Base-by-base conservation (phyloP, 495 filamentous ascomycete genomes). In the Venustampulla echinocandica region DNA sequence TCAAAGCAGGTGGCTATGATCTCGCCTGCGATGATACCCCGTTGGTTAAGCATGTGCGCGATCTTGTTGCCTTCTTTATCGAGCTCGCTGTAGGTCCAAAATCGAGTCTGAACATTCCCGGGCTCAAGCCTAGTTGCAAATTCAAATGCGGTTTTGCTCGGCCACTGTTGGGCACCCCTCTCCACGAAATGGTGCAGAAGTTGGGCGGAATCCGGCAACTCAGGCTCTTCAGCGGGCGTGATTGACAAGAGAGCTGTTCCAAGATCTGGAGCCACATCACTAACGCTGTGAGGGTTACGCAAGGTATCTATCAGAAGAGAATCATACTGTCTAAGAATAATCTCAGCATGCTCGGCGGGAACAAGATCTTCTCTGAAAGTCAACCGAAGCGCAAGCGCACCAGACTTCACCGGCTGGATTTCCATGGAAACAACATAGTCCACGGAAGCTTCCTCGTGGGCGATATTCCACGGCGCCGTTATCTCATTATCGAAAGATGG, bases 1-100 rank as follows among this genome's bases (percentile, higher is more conserved):
- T 88, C 77, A 54, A 94, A 90, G 58, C 82, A 83, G 6, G 87
- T 77, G 0, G 77, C 83, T 14, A 94, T 67, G n/a, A 88, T 73
- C 14, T 67, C 60, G 2, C 77, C 75, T 20, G 63, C 47, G 17
- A 66, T 58, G 13, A 52, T 30, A 27, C 64, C 56, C 23, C 60
- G 44, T 0, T 50, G 41, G 7, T 58, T 32, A 4, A 88, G 48
- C 14, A 81, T 56, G 41, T 79, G 60, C 0, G 80, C 80, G 15
- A 85, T 64, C 41, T 66, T 63, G 50, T 86, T 83, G 4, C 71
- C 78, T 49, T 77, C 71, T 6, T 64, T 50, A 49, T 87, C 59
- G 0, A 88, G 63, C 47, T 87, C 61, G 7, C 44, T 44, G 47
- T 86, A 87, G 0, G 70, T 81, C 84, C 81, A 87, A 24, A 46